Base-by-base conservation (phyloP, 768 basidiomycete species). In the Calocybe cyanea region DNA sequence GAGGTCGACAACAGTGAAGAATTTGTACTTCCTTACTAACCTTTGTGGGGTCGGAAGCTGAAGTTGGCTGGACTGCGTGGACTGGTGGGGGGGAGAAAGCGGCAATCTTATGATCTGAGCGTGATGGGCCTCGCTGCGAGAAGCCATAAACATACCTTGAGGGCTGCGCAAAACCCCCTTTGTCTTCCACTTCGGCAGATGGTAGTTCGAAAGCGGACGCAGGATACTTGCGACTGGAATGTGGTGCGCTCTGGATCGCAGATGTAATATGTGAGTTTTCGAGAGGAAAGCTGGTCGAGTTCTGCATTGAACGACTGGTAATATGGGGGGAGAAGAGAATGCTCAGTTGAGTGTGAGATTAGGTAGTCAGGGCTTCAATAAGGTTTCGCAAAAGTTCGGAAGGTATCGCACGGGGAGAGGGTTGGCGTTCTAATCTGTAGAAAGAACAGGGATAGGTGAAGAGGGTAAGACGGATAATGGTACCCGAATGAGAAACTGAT, bases 1-100 rank as follows among this genome's bases (percentile, higher is more conserved):
- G 7, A n/a, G 18, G 23, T 15, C 13, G 7, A 15, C 25, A 4
- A 28, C 7, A n/a, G 19, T 6, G 8, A 15, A 38, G 18, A 18
- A 14, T 15, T 20, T 33, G 30, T 31, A 36, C 7, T 2, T 24
- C 21, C 1, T 32, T 32, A 25, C 38, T 19, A 9, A 55, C 54
- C 55, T 57, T 39, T 68, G 67, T 17, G 68, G 68, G 17, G 68
- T 70, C 21, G 67, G 67, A 28, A 70, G 55, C 41, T 69, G 67
- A 28, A 70, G 55, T 43, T 69, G 67, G 28, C 50, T 62, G 46
- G 58, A 61, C 30, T 55, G 59, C 28, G 54, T 60, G 13, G 58
- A 39, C 14, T 60, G 47, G 44, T 59, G 61, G 11, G 62, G 41
- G 6, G 62, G 46, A 3, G 55, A 38, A 1, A 57, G 45, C 4